Conservation (phyloP, 306 rosid species). For the Urtica urens region DNA sequence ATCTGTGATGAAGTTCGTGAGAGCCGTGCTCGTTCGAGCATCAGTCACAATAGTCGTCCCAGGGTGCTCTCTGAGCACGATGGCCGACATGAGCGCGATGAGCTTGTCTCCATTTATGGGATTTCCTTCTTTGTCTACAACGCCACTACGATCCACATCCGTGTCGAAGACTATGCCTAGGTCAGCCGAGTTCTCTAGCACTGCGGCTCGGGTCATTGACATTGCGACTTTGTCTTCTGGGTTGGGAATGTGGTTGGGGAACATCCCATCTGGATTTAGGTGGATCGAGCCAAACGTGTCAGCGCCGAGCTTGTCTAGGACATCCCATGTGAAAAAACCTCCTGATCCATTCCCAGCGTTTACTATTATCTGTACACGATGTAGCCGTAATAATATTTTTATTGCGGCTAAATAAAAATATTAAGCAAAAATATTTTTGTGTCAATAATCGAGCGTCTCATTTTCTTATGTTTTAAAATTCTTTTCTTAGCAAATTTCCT, state of each 20-base stretch:
- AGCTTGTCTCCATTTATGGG: slow-evolving; percentile 74
- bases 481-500: too few relatives aligned
- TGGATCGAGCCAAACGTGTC: slow-evolving; percentile 87
- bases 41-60: slow-evolving; percentile 68
- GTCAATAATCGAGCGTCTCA: too few relatives aligned
- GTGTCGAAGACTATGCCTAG: slow-evolving; percentile 85
- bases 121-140: slow-evolving; percentile 59
- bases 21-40: slow-evolving; percentile 73
- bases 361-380: slow-evolving; percentile 77
- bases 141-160: slow-evolving; percentile 80
- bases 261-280: slow-evolving; percentile 86
- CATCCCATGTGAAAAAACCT: slow-evolving; percentile 86
- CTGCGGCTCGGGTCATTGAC: slow-evolving; percentile 69
- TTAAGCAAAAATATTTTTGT: too few relatives aligned
- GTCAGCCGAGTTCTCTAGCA: slow-evolving; percentile 53
- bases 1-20: slow-evolving; percentile 46
- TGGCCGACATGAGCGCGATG: slow-evolving; percentile 76
- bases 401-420: too few relatives aligned
- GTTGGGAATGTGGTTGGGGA: slow-evolving; percentile 87
- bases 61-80: slow-evolving; percentile 62
- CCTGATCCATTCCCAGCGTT: slow-evolving; percentile 95
- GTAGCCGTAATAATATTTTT: too few relatives aligned
- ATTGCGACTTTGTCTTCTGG: slow-evolving; percentile 80
- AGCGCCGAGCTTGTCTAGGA: slow-evolving; percentile 83
- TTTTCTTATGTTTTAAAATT: too few relatives aligned